These are phyloP conservation scores for Annulohypoxylon nitens DNA, from an alignment of 495 filamentous ascomycete species.

Conservation along the genomic window DNA sequence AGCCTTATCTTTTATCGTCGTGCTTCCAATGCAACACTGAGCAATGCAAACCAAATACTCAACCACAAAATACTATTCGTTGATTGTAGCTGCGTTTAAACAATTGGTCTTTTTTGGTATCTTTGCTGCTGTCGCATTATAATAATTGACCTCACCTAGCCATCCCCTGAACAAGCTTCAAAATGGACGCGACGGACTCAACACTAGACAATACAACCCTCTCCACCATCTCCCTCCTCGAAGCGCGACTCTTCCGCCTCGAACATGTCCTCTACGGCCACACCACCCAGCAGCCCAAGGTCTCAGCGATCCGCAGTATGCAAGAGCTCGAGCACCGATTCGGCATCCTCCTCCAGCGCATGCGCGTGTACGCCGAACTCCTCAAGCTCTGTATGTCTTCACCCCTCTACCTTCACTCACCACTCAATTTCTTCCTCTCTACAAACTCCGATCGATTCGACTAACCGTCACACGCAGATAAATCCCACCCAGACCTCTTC, in stretches of 20 bases:
- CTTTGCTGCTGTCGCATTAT: background rate
- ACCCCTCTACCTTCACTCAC: background rate
- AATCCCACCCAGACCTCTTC: constrained; percentile 62
- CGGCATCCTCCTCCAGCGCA: constrained; percentile 52
- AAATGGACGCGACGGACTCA: constrained; percentile 57
- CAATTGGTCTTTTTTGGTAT: background rate
- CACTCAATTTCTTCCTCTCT: background rate
- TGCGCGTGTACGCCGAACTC: constrained; percentile 62
- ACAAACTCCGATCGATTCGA: background rate
- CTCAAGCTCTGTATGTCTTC: constrained; percentile 61
- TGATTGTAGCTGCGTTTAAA: background rate
- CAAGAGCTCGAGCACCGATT: constrained; percentile 72
- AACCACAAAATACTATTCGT: background rate
- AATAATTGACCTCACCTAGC: background rate
- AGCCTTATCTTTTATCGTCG: constrained; percentile 36
- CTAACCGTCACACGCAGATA: constrained; percentile 52
- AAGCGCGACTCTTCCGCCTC: constrained; percentile 78
- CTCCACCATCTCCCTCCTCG: constrained; percentile 79
- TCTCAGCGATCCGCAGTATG: constrained; percentile 66
- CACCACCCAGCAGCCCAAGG: constrained; percentile 56
- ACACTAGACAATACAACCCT: constrained; percentile 65
- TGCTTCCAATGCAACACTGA: background rate
- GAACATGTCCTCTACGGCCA: constrained; percentile 79
- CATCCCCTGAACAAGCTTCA: background rate
- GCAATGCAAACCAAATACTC: background rate